Conservation (phyloP, 306 rosid species). For the Acacia crassicarpa region DNA sequence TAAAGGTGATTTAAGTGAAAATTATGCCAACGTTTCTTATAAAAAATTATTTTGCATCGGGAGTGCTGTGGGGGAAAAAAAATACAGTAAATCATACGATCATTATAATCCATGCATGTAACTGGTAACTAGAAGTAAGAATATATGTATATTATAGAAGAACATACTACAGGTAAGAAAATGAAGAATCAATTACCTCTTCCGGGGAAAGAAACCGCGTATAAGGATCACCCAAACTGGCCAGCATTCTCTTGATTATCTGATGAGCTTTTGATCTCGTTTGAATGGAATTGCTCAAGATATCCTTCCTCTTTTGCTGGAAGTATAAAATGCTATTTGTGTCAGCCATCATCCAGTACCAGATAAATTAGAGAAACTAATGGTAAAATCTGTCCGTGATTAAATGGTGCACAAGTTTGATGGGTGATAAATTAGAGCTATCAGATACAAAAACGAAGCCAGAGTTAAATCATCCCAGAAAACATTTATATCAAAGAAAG, state of each 20-base stretch:
- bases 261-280: conserved; percentile 84
- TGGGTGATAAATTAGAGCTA: not conserved
- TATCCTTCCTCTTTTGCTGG: conserved; percentile 69
- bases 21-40: not conserved
- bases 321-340: conserved; percentile 23
- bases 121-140: not conserved
- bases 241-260: conserved; percentile 79
- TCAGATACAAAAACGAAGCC: not conserved
- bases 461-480: not conserved
- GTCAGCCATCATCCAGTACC: conserved; percentile 22
- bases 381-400: not conserved
- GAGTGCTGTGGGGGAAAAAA: not conserved
- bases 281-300: conserved; percentile 65
- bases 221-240: conserved; percentile 89
- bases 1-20: not conserved
- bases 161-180: not conserved
- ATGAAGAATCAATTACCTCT: conserved; percentile 54
- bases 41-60: not conserved
- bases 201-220: conserved; percentile 88
- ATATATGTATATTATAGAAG: not conserved
- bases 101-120: not conserved
- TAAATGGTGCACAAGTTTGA: not conserved
- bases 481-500: not conserved
- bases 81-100: conserved; percentile 8
- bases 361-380: not conserved